Conservation (phyloP, 345 rosid species). For the Conringia planisiliqua region DNA sequence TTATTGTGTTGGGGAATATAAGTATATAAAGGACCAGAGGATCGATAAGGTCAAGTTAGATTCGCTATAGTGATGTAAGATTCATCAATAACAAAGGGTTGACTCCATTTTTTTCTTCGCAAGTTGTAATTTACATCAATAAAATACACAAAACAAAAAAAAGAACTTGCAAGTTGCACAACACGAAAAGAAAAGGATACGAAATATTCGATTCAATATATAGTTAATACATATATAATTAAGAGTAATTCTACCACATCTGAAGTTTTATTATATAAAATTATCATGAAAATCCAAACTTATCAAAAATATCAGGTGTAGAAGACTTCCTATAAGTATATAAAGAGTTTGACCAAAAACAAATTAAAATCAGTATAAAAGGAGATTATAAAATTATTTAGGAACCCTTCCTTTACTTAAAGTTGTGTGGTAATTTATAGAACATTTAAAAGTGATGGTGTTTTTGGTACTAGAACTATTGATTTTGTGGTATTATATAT, state of each 20-base stretch:
- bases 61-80: conserved; percentile 20
- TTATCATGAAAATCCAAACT: neutral
- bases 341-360: too few species aligned
- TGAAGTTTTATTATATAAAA: neutral
- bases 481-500: too few species aligned
- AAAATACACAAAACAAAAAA: neutral
- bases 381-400: too few species aligned
- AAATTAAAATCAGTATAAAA: too few species aligned
- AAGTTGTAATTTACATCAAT: neutral
- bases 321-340: too few species aligned
- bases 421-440: too few species aligned
- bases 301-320: too few species aligned
- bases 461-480: too few species aligned
- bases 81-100: conserved; percentile 24
- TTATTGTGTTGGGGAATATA: conserved; percentile 17
- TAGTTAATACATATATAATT: neutral
- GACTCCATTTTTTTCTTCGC: conserved; percentile 20
- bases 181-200: neutral
- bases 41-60: conserved; percentile 15
- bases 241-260: neutral
- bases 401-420: too few species aligned
- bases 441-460: too few species aligned
- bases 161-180: neutral
- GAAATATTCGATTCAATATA: neutral
- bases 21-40: conserved; percentile 22